Evolutionary conservation across 805 yeast species (phyloP), one percentile per base, ranked within the genome.

Genomic region (Candida namnaoensis): DNA sequence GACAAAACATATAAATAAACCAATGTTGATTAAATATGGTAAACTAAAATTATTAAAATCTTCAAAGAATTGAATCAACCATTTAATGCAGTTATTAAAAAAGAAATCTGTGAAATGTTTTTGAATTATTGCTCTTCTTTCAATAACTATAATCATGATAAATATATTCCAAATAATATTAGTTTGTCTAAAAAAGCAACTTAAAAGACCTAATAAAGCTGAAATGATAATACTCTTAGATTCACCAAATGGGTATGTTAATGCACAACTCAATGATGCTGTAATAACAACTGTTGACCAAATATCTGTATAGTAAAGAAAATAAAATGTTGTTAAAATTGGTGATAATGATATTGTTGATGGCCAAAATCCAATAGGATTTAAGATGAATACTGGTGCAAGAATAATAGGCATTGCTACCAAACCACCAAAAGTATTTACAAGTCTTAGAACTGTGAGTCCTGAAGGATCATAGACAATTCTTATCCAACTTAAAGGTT

Each of bases 271-370:
- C 32, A 80, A 65, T 3, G 83, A 70, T 2, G 69, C 66, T 11
- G 86, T 45, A 7, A 90, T 72, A 27, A 86, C 64, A 1, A 85
- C 71, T 0, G 93, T 75, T 0, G 96, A 76, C 98, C 97, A 90
- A 1, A 88, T 82, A 56, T 93, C 99, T 0, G 99, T 93, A 61
- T 93, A 93, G 62, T 80, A 93, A 32, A 93, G 64, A 32, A 79
- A 78, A 50, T 82, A 80, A 61, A 80, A 91, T 4, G 88, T 71
- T 24, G 81, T 68, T 40, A 91, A 54, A 39, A 90, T 65, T 1
- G 99, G 98, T 50, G 79, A 75, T 7, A 80, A 56, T 40, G 69
- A 56, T 4, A 82, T 47, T 5, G 64, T 54, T 2, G 62, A 57
- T 8, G 67, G 62, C 71, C 72, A 68, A 51, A 67, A 66, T 13